Percentiles rank a stretch among this genome's conserved stretches.
Evolutionary conservation across 139 green algal species (phyloP).

Genomic region (Yamagishiella unicocca): DNA sequence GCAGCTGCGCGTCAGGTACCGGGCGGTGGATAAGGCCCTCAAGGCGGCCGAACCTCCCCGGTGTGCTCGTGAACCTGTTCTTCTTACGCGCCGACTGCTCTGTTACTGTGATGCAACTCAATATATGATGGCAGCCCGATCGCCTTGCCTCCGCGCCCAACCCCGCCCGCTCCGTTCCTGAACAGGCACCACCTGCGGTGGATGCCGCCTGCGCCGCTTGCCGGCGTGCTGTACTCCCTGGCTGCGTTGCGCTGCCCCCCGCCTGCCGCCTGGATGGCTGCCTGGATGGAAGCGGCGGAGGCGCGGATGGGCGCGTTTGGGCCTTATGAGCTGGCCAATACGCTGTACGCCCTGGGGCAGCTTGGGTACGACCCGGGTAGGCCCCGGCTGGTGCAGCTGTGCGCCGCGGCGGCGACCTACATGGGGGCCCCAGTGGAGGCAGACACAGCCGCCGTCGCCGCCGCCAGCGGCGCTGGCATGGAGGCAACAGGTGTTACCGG

Average conservation of each 20-base stretch:
- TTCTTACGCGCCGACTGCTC: no score
- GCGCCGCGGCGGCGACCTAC: neutral
- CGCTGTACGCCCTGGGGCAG: neutral
- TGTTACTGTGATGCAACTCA: no score
- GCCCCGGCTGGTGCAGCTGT: neutral
- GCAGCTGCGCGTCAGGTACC: no score
- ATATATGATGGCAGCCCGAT: no score
- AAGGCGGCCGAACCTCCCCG: no score
- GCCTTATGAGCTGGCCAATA: constrained; percentile 29
- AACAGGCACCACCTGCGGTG: constrained; percentile 17
- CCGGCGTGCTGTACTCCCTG: constrained; percentile 4
- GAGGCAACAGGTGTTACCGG: neutral
- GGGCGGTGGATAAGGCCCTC: no score
- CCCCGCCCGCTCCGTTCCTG: no score
- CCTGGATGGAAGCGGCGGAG: constrained; percentile 11
- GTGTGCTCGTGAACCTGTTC: no score
- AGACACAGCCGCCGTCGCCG: neutral
- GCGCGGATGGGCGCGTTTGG: neutral
- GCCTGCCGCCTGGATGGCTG: neutral
- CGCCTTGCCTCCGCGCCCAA: no score
- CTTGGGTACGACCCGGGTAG: neutral
- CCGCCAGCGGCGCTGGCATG: neutral
- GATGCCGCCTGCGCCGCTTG: neutral
- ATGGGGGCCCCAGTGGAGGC: neutral
- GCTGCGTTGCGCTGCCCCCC: neutral